Evolutionary conservation across 2,329 filamentous ascomycete species (phyloP), one percentile per base, ranked within the genome.

Genomic region (Xylariales sp.): DNA sequence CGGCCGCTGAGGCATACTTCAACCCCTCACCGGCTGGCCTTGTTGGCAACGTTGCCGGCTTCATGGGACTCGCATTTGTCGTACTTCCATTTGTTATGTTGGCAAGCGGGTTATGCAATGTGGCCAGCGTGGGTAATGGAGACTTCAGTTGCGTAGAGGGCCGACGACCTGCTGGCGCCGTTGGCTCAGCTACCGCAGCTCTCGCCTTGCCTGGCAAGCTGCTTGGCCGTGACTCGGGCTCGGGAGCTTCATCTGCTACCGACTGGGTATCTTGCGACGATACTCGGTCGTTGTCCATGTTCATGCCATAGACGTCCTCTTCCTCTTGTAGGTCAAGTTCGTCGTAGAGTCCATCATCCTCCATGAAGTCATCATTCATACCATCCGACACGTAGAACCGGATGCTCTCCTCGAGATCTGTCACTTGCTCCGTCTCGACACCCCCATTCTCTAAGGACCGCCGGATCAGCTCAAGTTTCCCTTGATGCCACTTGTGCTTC

Each of bases 181-280:
- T 70, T 27, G 74, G 62, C 37, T 91, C 88, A 35, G n/a, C n/a
- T n/a, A 71, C 66, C 43, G 72, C 68, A 18, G 73, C 67, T 47
- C 75, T 73, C 42, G 73, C 64, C 51, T 71, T 63, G 50, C 63
- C 48, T 8, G 69, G 60, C 52, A 74, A 64, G 52, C 67, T 70
- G 46, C 57, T 58, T 14, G 66, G 58, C 49, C 63, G 68, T 55
- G 55, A 62, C 53, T 78, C 81, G 46, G 59, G 56, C 40, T 95
- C 88, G 14, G 74, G 69, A 8, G 76, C 63, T 27, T 97, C 91
- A 47, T 96, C 91, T 55, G 90, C 87, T 70, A 94, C 74, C 38
- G 93, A 97, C 59, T 95, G 88, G 20, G 86, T 80, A 63, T 98
- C 93, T 67, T 97, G 90, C 45, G 91, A 96, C n/a, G 91, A 97